Evolutionary conservation across 345 rosid species (phyloP), one percentile per base, ranked within the genome.

Genomic region (Excoecaria cochinchinensis): DNA sequence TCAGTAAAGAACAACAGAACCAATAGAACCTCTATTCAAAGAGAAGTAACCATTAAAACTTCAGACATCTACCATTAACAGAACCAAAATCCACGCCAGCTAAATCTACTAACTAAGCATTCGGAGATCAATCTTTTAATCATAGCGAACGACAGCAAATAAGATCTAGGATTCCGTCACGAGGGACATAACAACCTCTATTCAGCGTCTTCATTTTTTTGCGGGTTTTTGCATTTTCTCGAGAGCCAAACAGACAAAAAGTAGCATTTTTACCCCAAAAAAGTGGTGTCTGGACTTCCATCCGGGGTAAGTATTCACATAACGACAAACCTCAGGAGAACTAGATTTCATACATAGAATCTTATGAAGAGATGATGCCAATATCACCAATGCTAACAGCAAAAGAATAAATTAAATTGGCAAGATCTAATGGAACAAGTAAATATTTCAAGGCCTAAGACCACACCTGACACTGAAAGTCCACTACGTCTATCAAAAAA

Each of bases 361-460:
- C 66, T n/a, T 3, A 70, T 19, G 42, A 67, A 74, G 11, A 77
- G 73, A 59, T 2, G 39, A 40, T 44, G 52, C 68, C 68, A 55
- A 75, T 14, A 48, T 16, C 36, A 39, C 53, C 51, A 75, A 55
- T 36, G 47, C 53, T 57, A 57, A 62, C 46, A 44, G 64, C 60
- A 58, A 24, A 44, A 66, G 31, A 56, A 38, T 48, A 66, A 46
- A 31, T 4, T 14, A 15, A 77, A 61, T 46, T 31, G 51, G 24
- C 22, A 40, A 79, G 82, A 79, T 79, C 82, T 70, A 75, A 9
- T 11, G 19, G 66, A 69, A 53, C 16, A 64, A 57, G 55, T 47
- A 66, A 46, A 59, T 24, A 46, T 69, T 53, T 62, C 44, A 46
- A 53, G 39, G 31, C 11, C 24, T 64, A 8, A 46, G 21, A 59